Evolutionary conservation across 208 protist species (phyloP).

Genomic region (Wallacemonas sp.): DNA sequence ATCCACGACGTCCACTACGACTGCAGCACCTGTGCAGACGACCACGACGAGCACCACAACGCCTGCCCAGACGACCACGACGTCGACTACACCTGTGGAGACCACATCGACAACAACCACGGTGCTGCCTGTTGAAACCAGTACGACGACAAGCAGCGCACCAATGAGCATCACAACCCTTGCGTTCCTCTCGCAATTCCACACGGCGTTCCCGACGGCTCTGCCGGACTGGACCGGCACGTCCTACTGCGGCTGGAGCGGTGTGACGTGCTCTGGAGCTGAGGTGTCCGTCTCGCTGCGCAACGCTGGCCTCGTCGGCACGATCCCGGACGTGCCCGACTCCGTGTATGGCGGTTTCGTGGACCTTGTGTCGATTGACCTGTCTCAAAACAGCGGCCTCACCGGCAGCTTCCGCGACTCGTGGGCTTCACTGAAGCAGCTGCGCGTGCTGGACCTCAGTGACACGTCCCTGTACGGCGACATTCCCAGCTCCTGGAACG

Average conservation of each 20-base stretch:
- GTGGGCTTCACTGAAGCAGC: conserved; percentile 15
- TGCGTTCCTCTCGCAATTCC: conserved; percentile 1
- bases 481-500: conserved; percentile 24
- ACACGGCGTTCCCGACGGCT: neutral
- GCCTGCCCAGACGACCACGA: neutral
- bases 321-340: conserved; percentile 17
- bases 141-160: neutral
- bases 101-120: neutral
- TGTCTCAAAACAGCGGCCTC: conserved; percentile 5
- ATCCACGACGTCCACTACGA: neutral
- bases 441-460: conserved; percentile 27
- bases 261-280: neutral
- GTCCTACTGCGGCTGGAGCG: conserved; percentile 20
- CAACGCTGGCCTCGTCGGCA: neutral
- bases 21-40: neutral
- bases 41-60: neutral
- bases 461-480: conserved; percentile 15
- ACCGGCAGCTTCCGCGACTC: conserved; percentile 16
- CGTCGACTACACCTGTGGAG: neutral
- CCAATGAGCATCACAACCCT: neutral
- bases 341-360: neutral
- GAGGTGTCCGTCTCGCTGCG: conserved; percentile 12
- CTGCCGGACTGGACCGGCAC: conserved; percentile 16
- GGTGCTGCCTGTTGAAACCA: neutral
- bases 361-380: neutral